phyloP scores from a whole-genome alignment of 768 basidiomycete species.

The Leccinum fibrillosum region DNA sequence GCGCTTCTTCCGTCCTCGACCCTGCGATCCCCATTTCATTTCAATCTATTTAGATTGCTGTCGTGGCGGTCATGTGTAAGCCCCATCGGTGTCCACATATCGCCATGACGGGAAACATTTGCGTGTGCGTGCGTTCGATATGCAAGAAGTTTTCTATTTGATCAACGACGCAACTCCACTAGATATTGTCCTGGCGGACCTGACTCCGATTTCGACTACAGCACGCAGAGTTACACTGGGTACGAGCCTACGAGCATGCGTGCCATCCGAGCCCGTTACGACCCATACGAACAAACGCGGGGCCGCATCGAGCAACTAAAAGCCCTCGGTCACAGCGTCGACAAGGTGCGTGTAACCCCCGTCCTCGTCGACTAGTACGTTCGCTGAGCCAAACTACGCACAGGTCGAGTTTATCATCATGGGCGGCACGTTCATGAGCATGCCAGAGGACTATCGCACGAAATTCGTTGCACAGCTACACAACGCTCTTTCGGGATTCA shows the following conservation, averaged over 20 bases:
- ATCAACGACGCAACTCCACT: not conserved
- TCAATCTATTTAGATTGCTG: slow-evolving; percentile 68
- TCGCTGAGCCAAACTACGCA: not conserved
- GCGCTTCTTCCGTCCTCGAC: slow-evolving; percentile 22
- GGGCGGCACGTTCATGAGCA: slow-evolving; percentile 99
- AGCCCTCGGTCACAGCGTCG: slow-evolving; percentile 93
- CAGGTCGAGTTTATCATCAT: slow-evolving; percentile 91
- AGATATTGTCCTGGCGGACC: slow-evolving; percentile 99
- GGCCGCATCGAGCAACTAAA: slow-evolving; percentile 95
- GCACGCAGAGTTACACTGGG: slow-evolving; percentile 93
- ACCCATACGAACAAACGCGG: slow-evolving; percentile 96
- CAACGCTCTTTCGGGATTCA: slow-evolving; percentile 94
- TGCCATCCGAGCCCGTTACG: slow-evolving; percentile 93
- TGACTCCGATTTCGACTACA: slow-evolving; percentile 99
- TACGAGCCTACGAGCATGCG: slow-evolving; percentile 99
- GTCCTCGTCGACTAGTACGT: not conserved
- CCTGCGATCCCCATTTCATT: not conserved
- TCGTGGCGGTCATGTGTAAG: slow-evolving; percentile 99
- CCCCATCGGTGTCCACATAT: slow-evolving; percentile 99
- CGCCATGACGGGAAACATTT: slow-evolving; percentile 99
- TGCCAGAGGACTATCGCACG: slow-evolving; percentile 94
- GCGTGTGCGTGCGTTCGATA: slow-evolving; percentile 62
- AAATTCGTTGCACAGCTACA: slow-evolving; percentile 95
- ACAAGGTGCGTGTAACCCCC: slow-evolving; percentile 64
- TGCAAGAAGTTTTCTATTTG: not conserved